A percentile compares a stretch with the other conserved stretches of the same genome.
These are phyloP conservation scores for Kalanchoe fedtschenkoi DNA, from an alignment of 164 flowering plant species.

Conservation along the genomic window DNA sequence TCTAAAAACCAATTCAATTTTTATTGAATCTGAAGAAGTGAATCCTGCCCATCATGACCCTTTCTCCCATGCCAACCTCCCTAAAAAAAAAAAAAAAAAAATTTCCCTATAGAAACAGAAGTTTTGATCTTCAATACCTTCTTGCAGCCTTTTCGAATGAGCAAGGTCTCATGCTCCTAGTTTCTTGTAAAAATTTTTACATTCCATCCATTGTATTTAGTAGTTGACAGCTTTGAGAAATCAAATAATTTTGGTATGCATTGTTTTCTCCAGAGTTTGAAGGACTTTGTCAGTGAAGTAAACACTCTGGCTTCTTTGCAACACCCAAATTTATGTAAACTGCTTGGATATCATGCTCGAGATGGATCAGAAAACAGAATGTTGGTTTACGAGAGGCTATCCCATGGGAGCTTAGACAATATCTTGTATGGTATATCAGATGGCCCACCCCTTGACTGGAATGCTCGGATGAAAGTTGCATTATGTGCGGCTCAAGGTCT, in stretches of 20 bases:
- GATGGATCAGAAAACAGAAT: constrained; percentile 79
- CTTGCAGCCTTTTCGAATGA: too few species aligned
- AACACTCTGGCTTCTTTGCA: constrained; percentile 73
- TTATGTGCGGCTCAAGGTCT: constrained; percentile 96
- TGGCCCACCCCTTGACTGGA: constrained; percentile 90
- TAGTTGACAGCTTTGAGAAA: neutral
- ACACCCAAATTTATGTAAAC: constrained; percentile 83
- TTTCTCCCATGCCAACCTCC: too few species aligned
- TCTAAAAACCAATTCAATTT: too few species aligned
- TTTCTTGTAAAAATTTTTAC: too few species aligned
- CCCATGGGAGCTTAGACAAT: constrained; percentile 85
- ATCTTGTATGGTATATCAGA: constrained; percentile 73
- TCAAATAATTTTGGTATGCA: neutral
- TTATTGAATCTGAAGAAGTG: too few species aligned
- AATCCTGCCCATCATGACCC: too few species aligned
- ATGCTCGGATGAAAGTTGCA: constrained; percentile 79
- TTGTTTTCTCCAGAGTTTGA: constrained; percentile 34
- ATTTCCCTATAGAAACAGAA: too few species aligned
- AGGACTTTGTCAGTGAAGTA: constrained; percentile 68
- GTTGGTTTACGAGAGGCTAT: constrained; percentile 86
- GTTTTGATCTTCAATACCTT: too few species aligned
- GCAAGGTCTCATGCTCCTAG: too few species aligned
- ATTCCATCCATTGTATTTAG: too few species aligned
- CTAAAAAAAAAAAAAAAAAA: too few species aligned
- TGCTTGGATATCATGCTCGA: constrained; percentile 88